Base-by-base conservation (phyloP, 192 early-diverging fungal genomes). In the Coemansia sp. region DNA sequence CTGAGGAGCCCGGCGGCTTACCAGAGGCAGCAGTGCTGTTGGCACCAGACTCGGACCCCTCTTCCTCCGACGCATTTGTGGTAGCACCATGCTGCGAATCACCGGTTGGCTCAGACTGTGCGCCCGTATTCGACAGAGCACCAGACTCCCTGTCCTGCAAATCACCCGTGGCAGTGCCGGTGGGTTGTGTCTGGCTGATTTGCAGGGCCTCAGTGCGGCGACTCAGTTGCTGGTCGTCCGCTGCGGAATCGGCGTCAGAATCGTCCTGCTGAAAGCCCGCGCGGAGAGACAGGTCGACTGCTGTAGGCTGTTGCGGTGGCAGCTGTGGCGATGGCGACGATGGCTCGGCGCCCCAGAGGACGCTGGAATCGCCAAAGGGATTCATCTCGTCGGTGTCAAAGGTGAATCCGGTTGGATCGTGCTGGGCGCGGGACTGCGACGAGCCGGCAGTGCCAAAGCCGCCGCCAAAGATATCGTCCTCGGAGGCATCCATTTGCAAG, bases 381-480 rank as follows among this genome's bases (percentile, higher is more conserved):
- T 74, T 59, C 71, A 74, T 74, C 59, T 74, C 71, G 14, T 58
- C 53, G 24, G 29, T 60, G 50, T 58, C 59, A 34, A 74, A 67
- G 8, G 59, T 55, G 32, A 74, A 74, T 7, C 59, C 43, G 34
- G 58, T 55, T 32, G 54, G 59, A 18, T 3, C 32, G 3, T 17
- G 26, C 4, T 3, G 32, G 32, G 30, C 13, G 17, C 29, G 30
- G 5, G 29, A 20, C 19, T 24, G 9, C 15, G 30, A 11, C 5
- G 6, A 8, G n/a, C 54, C 28, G 29, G 50, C 17, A 1, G 61
- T 22, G 23, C 61, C 70, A 52, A 74, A 74, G 7, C 63, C 64
- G 38, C 46, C 39, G 38, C 71, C 58, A 52, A 74, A 74, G 22
- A 74, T 20, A 35, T 67, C 64, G 38, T 62, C 56, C 35, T 48